Base-by-base conservation (phyloP, 2,329 filamentous ascomycete species). In the Botrytis elliptica region DNA sequence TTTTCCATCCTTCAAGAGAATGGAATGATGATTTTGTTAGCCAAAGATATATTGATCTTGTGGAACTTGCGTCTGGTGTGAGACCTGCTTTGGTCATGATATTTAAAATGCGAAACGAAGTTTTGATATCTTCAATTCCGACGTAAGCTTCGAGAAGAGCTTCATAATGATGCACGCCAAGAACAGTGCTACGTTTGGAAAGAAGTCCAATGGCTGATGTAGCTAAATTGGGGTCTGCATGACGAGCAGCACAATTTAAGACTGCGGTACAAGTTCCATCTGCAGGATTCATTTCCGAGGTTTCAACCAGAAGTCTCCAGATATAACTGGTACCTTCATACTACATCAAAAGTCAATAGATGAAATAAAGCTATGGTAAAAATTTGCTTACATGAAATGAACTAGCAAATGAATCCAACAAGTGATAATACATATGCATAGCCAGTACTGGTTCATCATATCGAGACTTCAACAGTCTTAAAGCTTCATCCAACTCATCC, bases 401-500 rank as follows among this genome's bases (percentile, higher is more conserved):
- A 68, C 86, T 85, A 76, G 91, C 91, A 74, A 93, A 94, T n/a
- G 85, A 84, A 76, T 95, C 93, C n/a, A 98, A 85, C 46, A 96
- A 83, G 78, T 91, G 89, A 70, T 88, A 87, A 88, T 93, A 94
- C 5, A 95, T 81, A 42, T 68, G 55, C 38, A 55, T 42, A 10
- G 42, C 25, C 2, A 72, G 46, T 57, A 46, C 36, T 33, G 46
- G 60, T 44, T n/a, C 33, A 8, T 65, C 36, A 46, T 84, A 86
- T 40, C 92, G 88, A 75, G 88, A 85, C 70, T 88, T 86, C 76
- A 96, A 85, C 40, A 97, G 83, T 63, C 87, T 84, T 74, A 95
- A 85, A 20, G 94, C 91, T 79, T 96, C 93, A 71, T 96, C 92
- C 49, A 94, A 84, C 80, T 96, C 94, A 10, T 89, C 88, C 60